phyloP scores from a whole-genome alignment of 2,329 filamentous ascomycete genomes.

The Xylariaceae sp. region DNA sequence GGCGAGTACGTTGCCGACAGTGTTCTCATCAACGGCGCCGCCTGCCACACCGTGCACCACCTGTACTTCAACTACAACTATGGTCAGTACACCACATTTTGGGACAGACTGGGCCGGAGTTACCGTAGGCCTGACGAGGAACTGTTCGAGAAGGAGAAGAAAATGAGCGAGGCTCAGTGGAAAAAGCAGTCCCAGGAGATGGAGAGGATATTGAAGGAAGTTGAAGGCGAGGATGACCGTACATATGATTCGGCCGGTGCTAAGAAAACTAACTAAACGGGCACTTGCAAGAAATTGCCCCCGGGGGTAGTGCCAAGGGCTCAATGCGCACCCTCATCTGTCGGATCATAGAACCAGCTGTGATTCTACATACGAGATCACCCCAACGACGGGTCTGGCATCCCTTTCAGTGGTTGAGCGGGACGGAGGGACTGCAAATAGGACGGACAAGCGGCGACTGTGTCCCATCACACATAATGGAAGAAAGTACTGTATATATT shows the following conservation, averaged over 20 bases:
- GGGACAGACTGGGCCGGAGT: slow-evolving; percentile 85
- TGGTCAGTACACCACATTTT: slow-evolving; percentile 89
- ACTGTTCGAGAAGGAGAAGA: slow-evolving; percentile 81
- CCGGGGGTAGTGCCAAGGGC: background rate
- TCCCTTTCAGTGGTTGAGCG: too few relatives aligned
- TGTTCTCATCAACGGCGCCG: slow-evolving; percentile 90
- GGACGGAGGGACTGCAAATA: too few relatives aligned
- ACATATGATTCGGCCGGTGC: slow-evolving; percentile 44
- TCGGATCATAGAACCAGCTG: too few relatives aligned
- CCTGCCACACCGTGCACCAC: slow-evolving; percentile 93
- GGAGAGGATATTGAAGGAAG: slow-evolving; percentile 74
- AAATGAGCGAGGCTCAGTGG: slow-evolving; percentile 83
- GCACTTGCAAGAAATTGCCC: background rate
- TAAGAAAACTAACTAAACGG: slow-evolving; percentile 50
- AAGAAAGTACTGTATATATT: background rate
- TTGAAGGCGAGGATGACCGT: slow-evolving; percentile 61
- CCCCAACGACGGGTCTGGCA: too few relatives aligned
- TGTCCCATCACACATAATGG: too few relatives aligned
- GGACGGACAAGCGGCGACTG: too few relatives aligned
- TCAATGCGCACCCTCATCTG: background rate
- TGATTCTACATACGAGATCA: too few relatives aligned
- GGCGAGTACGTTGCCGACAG: slow-evolving; percentile 92
- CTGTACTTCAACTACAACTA: slow-evolving; percentile 90
- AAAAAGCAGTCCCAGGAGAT: slow-evolving; percentile 75
- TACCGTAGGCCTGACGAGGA: slow-evolving; percentile 86